A percentile compares a stretch with the other conserved stretches of the same genome.
phyloP scores from a whole-genome alignment of 2,329 filamentous ascomycete genomes.

The Aureobasidium namibiae region DNA sequence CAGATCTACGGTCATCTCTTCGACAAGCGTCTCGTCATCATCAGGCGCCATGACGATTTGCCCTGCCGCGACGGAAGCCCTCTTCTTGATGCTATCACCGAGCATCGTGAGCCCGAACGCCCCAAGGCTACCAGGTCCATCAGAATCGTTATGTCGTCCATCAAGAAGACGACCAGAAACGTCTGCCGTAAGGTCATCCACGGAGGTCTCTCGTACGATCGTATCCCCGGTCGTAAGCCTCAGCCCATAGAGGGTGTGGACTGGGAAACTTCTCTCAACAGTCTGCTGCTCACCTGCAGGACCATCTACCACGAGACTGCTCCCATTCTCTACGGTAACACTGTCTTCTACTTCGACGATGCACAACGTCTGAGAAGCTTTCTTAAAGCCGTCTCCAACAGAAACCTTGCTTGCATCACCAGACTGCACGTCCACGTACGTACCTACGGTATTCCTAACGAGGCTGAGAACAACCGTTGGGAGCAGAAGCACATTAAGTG shows the following conservation, averaged over 20 bases:
- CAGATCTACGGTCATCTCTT: conserved; percentile 5
- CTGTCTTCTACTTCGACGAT: conserved; percentile 11
- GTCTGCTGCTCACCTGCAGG: background rate
- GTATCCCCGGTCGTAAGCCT: background rate
- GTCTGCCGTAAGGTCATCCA: background rate
- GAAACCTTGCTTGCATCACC: background rate
- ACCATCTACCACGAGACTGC: background rate
- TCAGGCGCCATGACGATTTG: background rate
- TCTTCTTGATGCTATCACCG: background rate
- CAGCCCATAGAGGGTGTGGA: background rate
- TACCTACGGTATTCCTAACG: background rate
- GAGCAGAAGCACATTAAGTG: background rate
- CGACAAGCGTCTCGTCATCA: background rate
- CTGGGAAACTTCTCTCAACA: background rate
- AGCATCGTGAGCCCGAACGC: background rate
- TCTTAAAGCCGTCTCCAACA: background rate
- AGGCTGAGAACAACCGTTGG: background rate
- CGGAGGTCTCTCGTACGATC: background rate
- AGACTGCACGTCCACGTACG: background rate
- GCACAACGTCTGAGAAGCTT: conserved; percentile 5
- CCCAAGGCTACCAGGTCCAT: background rate
- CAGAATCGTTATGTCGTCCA: background rate
- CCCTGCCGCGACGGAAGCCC: background rate
- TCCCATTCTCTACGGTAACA: background rate
- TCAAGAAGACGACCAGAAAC: background rate